Conservation (phyloP, 1,284 basidiomycete genomes). For the Malassezia japonica region DNA sequence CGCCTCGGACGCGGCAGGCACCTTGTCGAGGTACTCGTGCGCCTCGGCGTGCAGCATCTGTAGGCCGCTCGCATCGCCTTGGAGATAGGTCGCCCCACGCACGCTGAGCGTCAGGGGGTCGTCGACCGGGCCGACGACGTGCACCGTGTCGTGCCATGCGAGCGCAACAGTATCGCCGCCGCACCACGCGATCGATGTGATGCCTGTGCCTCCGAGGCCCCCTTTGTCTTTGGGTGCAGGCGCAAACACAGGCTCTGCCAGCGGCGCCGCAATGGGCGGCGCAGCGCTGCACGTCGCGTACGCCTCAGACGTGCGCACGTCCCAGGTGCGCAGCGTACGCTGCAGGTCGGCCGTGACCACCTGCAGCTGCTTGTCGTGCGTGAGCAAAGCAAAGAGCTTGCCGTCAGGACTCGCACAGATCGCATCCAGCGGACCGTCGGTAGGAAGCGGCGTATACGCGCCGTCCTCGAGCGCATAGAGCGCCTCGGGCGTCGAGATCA, state of each 20-base stretch:
- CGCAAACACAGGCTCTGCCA: constrained; percentile 12
- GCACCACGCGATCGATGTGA: constrained; percentile 67
- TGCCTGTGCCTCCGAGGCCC: constrained; percentile 30
- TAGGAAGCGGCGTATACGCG: constrained; percentile 50
- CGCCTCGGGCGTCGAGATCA: constrained; percentile 19
- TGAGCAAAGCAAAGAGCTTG: constrained; percentile 77
- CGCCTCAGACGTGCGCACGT: constrained; percentile 27
- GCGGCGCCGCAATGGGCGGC: constrained; percentile 15
- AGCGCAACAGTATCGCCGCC: constrained; percentile 88
- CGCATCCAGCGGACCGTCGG: constrained; percentile 75
- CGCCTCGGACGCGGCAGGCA: constrained; percentile 21
- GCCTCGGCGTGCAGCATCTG: constrained; percentile 68
- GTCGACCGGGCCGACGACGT: constrained; percentile 83
- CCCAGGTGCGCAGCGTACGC: constrained; percentile 75
- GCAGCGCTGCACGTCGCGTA: constrained; percentile 6
- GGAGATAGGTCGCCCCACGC: constrained; percentile 62
- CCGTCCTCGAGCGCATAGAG: constrained; percentile 20
- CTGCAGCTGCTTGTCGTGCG: constrained; percentile 65
- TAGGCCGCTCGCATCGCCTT: constrained; percentile 78
- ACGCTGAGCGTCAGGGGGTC: constrained; percentile 80
- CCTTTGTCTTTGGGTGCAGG: constrained; percentile 11
- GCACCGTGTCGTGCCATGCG: constrained; percentile 67
- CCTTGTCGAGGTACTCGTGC: constrained; percentile 87
- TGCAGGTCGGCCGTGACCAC: constrained; percentile 89
- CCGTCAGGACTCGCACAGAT: constrained; percentile 85